Base-by-base conservation (phyloP, 805 yeast species). In the Candida pseudofarinosa region DNA sequence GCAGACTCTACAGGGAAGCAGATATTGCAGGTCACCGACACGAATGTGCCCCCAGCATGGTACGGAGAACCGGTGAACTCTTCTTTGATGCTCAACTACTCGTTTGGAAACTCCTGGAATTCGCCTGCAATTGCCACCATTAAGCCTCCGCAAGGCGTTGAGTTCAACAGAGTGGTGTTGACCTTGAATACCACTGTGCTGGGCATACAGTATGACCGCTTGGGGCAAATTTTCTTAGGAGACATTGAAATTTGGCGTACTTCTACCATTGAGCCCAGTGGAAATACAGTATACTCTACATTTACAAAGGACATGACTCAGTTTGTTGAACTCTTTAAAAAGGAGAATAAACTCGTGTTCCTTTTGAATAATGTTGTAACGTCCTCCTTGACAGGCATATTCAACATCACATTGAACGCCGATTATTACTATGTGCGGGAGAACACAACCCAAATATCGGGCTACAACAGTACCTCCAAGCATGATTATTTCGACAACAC, bases 241-340 rank as follows among this genome's bases (percentile, higher is more conserved):
- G 86, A 81, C 26, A 68, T 74, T 13, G 85, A 85, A 48, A 65
- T 88, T 33, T 88, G 96, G 95, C 76, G 96, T 61, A 81, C 88
- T 1, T 83, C 91, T 2, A 88, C 96, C 2, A 80, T 43, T 62
- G 82, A 52, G 61, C 96, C 96, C 3, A 65, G 68, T 37, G 60
- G 64, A 35, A 56, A 54, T 12, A 51, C 63, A 2, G 74, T 76
- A 7, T 76, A 69, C 49, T 77, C 85, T 19, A 53, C 60, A 3
- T 63, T 74, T 42, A 65, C 73, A 23, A 87, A 85, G 56, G 96
- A 88, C 56, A 74, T 86, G 1, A 72, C 89, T 2, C 58, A 65
- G 13, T 86, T 77, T 55, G 52, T 71, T 5, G 49, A 65, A 0
- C 58, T 87, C 28, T 85, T 88, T 58, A 48, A 59, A 30, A 50